Evolutionary conservation across 1,284 basidiomycete species (phyloP), one percentile per base, ranked within the genome.

Genomic region (Porodaedalea pini): DNA sequence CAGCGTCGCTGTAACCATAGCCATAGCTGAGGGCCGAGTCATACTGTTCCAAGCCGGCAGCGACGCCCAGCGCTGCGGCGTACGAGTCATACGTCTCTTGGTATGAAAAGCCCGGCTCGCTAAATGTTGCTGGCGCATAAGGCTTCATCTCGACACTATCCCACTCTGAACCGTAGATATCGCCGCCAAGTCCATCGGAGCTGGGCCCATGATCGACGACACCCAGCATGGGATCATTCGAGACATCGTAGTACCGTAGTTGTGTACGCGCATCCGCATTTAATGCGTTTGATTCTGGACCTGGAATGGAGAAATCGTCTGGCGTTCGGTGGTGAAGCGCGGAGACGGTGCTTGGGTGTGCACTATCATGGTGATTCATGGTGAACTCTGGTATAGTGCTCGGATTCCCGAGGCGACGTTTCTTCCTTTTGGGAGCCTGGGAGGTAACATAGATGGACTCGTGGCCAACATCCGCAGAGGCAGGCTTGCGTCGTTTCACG

Each of bases 331-430:
- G 47, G 7, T 32, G 34, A 11, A 32, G 41, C 37, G 41, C 39
- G 7, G 47, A 39, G 4, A 34, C 17, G 4, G 47, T 31, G 17
- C 39, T 50, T 8, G 55, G 25, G 4, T 37, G 27, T 10, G 25
- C 55, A 17, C 36, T 49, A 11, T 56, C 49, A 15, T 52, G 41
- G 21, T 57, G 41, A 31, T 57, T 52, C 13, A 52, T 15, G 21
- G 56, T 47, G 39, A 52, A 47, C 31, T 57, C 50, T 8, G 55
- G 37, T 11, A 32, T 29, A 4, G 25, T 23, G 19, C 17, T 36
- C 34, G 29, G 23, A 19, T 57, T 47, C 43, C 3, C 10, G 2
- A 25, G 10, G 21, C 54, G 34, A 2, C 19, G 40, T 21, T 36
- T 57, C 44, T 53, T 57, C 17, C 31, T 47, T 21, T 25, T 25